Evolutionary conservation across 2,329 filamentous ascomycete genomes (phyloP), one percentile per base, ranked within the genome.

Genomic region (Trichoderma simmonsii): DNA sequence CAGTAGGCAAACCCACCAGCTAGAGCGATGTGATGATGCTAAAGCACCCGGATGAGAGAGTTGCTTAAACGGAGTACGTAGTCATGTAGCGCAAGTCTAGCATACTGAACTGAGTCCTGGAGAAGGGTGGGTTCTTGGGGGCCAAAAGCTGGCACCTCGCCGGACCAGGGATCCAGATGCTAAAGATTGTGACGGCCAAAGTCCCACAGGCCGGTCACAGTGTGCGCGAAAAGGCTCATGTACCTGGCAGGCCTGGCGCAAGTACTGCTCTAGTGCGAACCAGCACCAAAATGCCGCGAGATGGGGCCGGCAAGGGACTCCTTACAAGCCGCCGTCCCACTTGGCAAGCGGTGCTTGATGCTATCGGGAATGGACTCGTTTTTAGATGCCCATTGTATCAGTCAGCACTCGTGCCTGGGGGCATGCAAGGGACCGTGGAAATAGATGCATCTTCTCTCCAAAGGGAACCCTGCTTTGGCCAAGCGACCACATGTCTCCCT

Each of bases 271-370:
- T 36, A 39, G 59, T 26, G 32, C 61, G 56, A 36, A 51, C 36
- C 18, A 61, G 56, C n/a, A 4, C 34, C 56, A 61, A 48, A 61
- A 51, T 43, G 66, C 67, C 67, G 67, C 39, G 36, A 62, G 39
- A 70, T 54, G 67, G 64, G 24, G 12, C 51, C 65, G 24, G 56
- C 51, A 36, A 56, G 65, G 34, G 34, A 43, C 12, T 36, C 56
- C 36, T 54, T 18, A 51, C 56, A 61, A 51, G 64, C 64, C 39
- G 67, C 57, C 39, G 56, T 62, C 39, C 67, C 67, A 70, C 57
- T 54, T 70, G 67, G 64, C n/a, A 6, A 11, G 54, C n/a, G 36
- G n/a, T 36, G 30, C 64, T 57, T 57, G 21, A 34, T 11, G 30
- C n/a, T 12, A 62, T 36, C 12, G 39, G 57, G 39, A 69, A 51